Base-by-base conservation (phyloP, 1,284 basidiomycete species). In the Fomitopsis palustris region DNA sequence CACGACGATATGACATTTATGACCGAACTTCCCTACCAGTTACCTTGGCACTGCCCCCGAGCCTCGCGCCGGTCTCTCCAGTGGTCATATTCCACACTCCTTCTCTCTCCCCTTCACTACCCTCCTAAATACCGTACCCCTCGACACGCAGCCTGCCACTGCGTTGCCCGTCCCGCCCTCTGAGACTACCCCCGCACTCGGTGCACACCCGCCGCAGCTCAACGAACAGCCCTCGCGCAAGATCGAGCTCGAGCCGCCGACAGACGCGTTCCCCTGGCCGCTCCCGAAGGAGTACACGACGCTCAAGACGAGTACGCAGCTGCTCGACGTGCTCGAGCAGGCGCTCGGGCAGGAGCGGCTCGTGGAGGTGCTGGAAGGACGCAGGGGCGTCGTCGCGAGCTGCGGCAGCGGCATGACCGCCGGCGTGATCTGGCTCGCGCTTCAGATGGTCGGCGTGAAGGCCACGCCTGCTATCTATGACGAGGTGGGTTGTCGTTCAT, bases 341-440 rank as follows among this genome's bases (percentile, higher is more conserved):
- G 79, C 82, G 8, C 75, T 95, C 35, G 89, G 90, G 35, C 67
- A 71, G 43, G 80, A 84, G 54, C 74, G 79, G 57, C 81, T 84
- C 55, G 72, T 81, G 38, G 70, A 77, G 45, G 78, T 95, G 17
- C 73, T 89, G 53, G 72, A 77, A 2, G 90, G 90, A 10, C 74
- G 84, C 59, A 76, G 81, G 56, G 71, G 75, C 21, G 82, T 94
- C 39, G 81, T 88, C 12, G 84, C 90, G 29, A 88, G 81, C 59
- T 96, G 94, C 75, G 95, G 94, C 51, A 94, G 91, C 67, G 97
- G 97, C 17, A 99, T 99, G 97, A 98, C 96, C 14, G 97, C 97
- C 2, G 93, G 86, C 6, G 79, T 97, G 6, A 80, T 98, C 12
- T 98, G 96, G 95, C 78, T 97, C 57, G 95, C 92, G 29, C 72